Evolutionary conservation across 257 asterid genomes (phyloP), one percentile per base, ranked within the genome.

Genomic region (Solanum habrochaites): DNA sequence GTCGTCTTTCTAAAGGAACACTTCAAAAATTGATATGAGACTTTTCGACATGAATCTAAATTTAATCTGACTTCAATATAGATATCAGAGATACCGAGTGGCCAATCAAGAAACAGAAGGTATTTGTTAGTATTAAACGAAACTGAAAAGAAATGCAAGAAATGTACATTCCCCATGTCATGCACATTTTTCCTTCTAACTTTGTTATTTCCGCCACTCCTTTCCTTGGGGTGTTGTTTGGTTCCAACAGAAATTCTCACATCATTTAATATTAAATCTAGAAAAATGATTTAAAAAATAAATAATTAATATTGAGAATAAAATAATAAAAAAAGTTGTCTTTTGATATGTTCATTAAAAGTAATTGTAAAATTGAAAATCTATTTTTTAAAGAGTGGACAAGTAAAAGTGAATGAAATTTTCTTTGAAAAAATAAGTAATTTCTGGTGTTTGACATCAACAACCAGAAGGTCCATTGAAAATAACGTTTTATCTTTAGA

Each of bases 121-220:
- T 31, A 29, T 47, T 45, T 72, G 10, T 72, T 73, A 5, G 13
- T 5, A 9, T 80, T 18, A 47, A 27, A 27, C 21, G 4, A 29
- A 47, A 27, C 21, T 47, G 7, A 20, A 81, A 81, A 49, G 29
- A 31, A 81, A 81, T 11, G 69, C 43, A 21, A 25, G 32, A 18
- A 29, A 20, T 31, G 45, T 81, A 47, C 31, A 31, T 8, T 49
- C 29, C 83, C 85, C 85, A 11, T 49, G 69, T 27, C 85, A 49
- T 81, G 85, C 85, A 49, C 85, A 49, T 81, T 81, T 81, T 31
- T 49, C 64, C 12, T 49, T 21, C 2, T 16, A 49, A 20, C 70
- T 9, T 81, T 49, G 85, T 49, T 81, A 81, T 81, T 49, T 49
- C 85, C 45, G 70, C 69, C 8, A 6, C 85, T 81, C 69, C 52